Base-by-base conservation (phyloP, 345 rosid genomes). In the Dipteronia dyeriana region DNA sequence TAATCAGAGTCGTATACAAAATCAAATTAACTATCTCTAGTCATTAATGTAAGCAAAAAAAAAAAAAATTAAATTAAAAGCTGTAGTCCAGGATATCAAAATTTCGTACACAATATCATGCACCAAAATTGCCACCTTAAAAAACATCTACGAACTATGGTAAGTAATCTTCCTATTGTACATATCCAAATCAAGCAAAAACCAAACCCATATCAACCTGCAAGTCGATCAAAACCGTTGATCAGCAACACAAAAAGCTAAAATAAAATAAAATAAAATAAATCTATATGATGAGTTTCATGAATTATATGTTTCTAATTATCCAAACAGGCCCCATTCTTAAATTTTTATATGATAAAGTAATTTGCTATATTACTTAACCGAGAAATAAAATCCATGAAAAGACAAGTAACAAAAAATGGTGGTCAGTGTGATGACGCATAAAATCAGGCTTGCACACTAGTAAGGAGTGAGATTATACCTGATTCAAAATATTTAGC, bases 41-140 rank as follows among this genome's bases (percentile, higher is more conserved):
- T 54, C 79, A 62, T n/a, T 19, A 22, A 39, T 70, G 59, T 65
- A 53, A 20, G 17, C 41, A 82, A 60, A 3, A 3, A 43, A 56
- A 71, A 54, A 43, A 19, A 49, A 65, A 69, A 71, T 5, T 74
- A 64, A 62, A 66, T 41, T 31, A 49, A 56, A 78, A 75, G 49
- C 20, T 59, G 76, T 64, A 71, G 64, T 83, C 76, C 76, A 78
- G 71, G 31, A 69, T 70, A 39, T 70, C 80, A 81, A 81, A 84
- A 84, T 31, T 75, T 68, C 78, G 76, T 26, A 75, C 22, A 51
- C 74, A 70, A 62, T 74, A 67, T 73, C 45, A 68, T 77, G 59
- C n/a, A 76, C 81, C 79, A 82, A 85, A 85, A 78, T 73, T 78
- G 76, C 78, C 82, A 66, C 79, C 75, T 75, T 57, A 10, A 54